phyloP scores from a whole-genome alignment of 176 grass and related monocot genomes.

The Bromus sterilis region DNA sequence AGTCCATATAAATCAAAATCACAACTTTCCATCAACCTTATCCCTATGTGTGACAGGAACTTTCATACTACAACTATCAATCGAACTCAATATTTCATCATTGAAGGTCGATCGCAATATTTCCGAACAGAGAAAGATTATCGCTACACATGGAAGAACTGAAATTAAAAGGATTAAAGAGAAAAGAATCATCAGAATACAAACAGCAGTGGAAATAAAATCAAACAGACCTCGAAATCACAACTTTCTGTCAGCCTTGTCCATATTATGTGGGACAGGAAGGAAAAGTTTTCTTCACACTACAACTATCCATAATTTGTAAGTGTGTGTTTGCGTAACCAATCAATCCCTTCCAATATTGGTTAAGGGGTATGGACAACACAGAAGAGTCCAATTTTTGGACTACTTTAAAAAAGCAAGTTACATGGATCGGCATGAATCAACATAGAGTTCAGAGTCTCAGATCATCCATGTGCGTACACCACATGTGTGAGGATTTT shows the following conservation, averaged over 20 bases:
- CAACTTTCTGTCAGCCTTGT: neutral
- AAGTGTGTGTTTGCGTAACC: constrained; percentile 17
- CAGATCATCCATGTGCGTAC: neutral
- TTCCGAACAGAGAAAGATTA: neutral
- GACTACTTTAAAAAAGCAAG: constrained; percentile 21
- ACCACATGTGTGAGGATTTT: neutral
- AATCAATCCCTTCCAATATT: constrained; percentile 4
- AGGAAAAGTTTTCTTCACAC: constrained; percentile 12
- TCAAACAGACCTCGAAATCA: constrained; percentile 2
- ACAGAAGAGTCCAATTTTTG: neutral
- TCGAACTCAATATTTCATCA: neutral
- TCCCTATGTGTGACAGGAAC: neutral
- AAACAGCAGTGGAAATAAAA: neutral
- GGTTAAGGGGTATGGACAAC: neutral
- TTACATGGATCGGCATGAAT: constrained; percentile 2
- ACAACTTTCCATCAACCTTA: neutral
- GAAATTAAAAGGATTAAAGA: neutral
- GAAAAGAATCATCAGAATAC: neutral
- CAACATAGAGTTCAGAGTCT: neutral
- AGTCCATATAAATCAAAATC: constrained; percentile 1
- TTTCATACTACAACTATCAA: constrained; percentile 23
- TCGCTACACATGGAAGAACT: neutral
- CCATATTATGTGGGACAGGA: neutral
- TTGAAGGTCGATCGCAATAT: neutral
- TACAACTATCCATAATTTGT: constrained; percentile 22